Evolutionary conservation across 192 early-diverging fungal species (phyloP), one percentile per base, ranked within the genome.

Genomic region (Coemansia sp.): DNA sequence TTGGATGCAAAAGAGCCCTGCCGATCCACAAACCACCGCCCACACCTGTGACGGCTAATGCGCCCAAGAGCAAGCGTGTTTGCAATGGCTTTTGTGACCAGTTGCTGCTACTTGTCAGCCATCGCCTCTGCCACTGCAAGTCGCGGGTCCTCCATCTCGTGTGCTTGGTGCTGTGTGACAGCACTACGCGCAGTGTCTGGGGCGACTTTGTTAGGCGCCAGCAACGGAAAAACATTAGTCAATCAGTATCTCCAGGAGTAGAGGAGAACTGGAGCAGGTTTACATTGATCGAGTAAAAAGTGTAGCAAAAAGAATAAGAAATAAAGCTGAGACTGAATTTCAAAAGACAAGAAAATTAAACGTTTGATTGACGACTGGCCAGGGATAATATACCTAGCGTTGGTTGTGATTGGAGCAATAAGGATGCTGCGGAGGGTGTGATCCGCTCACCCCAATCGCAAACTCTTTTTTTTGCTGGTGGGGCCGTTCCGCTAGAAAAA

Each of bases 351-450:
- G 32, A 35, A 35, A 35, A 35, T 35, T 35, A 35, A 27, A 27
- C 27, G 27, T 5, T 27, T 35, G 32, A 7, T 35, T 35, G 32
- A 35, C 6, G 32, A 35, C 6, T 35, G 32, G 6, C 32, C 32
- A 35, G 32, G 32, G 32, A 35, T 35, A 35, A 35, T 53, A 53
- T 53, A 25, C 3, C 11, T 12, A 19, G 5, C 35, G n/a, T 21
- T 57, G 53, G 27, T 8, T 22, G 53, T 55, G 55, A 57, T 57
- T 57, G 55, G 55, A 49, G 32, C 55, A 57, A 54, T 29, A 14
- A 19, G n/a, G 14, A 32, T 57, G 29, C 35, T 25, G 27, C 7
- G 32, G 25, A 14, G 54, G 0, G 14, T 12, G 29, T 35, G 55
- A 57, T 57, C 55, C 32, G 21, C 23, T 15, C 5, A 7, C 25